These are phyloP conservation scores for Emergomyces orientalis DNA, from an alignment of 2,329 filamentous ascomycete genomes.

Conservation along the genomic window DNA sequence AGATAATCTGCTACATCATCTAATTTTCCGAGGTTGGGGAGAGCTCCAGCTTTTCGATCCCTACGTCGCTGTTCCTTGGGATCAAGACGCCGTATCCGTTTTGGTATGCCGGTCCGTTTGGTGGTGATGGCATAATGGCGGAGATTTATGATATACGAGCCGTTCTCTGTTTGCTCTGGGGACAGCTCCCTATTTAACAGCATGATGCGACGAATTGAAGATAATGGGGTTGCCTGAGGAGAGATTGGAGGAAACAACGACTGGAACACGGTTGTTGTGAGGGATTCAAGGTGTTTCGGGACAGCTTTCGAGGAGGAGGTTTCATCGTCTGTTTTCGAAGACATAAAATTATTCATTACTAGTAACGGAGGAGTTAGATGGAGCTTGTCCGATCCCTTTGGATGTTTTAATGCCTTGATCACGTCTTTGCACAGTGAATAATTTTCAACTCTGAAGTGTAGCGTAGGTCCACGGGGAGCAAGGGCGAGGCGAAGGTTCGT, in stretches of 20 bases:
- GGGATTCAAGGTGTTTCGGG: slow-evolving; percentile 87
- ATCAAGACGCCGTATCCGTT: slow-evolving; percentile 71
- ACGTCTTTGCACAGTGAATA: slow-evolving; percentile 94
- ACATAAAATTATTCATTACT: slow-evolving; percentile 96
- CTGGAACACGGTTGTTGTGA: slow-evolving; percentile 90
- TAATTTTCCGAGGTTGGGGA: slow-evolving; percentile 84
- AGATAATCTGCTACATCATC: slow-evolving; percentile 94
- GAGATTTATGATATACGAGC: slow-evolving; percentile 73
- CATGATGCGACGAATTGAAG: slow-evolving; percentile 85
- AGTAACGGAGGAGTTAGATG: slow-evolving; percentile 78
- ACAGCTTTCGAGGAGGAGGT: slow-evolving; percentile 54
- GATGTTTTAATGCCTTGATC: slow-evolving; percentile 70
- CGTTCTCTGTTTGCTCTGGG: slow-evolving; percentile 40
- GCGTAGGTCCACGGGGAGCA: slow-evolving; percentile 80
- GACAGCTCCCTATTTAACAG: slow-evolving; percentile 69
- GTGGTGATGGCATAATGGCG: slow-evolving; percentile 94
- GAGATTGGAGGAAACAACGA: slow-evolving; percentile 94
- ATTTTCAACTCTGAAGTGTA: slow-evolving; percentile 89
- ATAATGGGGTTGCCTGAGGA: slow-evolving; percentile 77
- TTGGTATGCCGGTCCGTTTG: slow-evolving; percentile 73
- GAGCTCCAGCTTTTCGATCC: slow-evolving; percentile 53
- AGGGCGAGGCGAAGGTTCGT: slow-evolving; percentile 83
- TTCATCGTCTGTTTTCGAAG: slow-evolving; percentile 47
- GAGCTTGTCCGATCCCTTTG: slow-evolving; percentile 73
- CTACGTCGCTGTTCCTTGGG: slow-evolving; percentile 70